Base-by-base conservation (phyloP, 306 rosid genomes). In the Bauhinia variegata region DNA sequence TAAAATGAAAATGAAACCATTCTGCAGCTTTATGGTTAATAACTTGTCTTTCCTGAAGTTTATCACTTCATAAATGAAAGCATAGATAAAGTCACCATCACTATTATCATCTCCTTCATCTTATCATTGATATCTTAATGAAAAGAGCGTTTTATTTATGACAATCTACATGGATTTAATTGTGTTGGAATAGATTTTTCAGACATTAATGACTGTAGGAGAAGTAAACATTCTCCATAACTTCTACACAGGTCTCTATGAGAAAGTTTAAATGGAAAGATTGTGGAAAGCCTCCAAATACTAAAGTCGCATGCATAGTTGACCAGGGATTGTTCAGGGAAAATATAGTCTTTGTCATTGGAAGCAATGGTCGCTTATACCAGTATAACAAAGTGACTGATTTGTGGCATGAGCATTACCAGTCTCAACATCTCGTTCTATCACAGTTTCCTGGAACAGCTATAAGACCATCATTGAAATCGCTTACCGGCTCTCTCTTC, bases 221-320 rank as follows among this genome's bases (percentile, higher is more conserved):
- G 56, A 46, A 33, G 51, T 68, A 46, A 76, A 28, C 61, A n/a
- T 37, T 43, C 3, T 43, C 54, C 63, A 75, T 49, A 38, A 58
- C 60, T 54, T 73, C 41, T 28, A 70, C 70, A 6, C 81, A 92
- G 98, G 98, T 92, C 68, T 85, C 82, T 33, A 66, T 76, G 89
- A 86, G 95, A 85, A 92, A 87, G 64, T 85, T 87, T 63, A 82
- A 82, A 80, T 92, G 98, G 98, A 89, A 89, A 77, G 95, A 89
- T 50, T 92, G 98, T 78, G 68, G 43, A 75, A 83, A 72, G 65
- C 98, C 98, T 68, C 79, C 78, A 41, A 74, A 83, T 60, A 79
- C 86, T 12, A 82, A 79, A 70, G 70, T 89, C 61, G 96, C 91
- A 9, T 61, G 80, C 53, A 81, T 89, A 61, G 68, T 92, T 49